Percentiles rank a stretch among this genome's conserved stretches.
These are phyloP conservation scores for Paxillus ammoniavirescens DNA, from an alignment of 768 basidiomycete genomes.

Conservation along the genomic window DNA sequence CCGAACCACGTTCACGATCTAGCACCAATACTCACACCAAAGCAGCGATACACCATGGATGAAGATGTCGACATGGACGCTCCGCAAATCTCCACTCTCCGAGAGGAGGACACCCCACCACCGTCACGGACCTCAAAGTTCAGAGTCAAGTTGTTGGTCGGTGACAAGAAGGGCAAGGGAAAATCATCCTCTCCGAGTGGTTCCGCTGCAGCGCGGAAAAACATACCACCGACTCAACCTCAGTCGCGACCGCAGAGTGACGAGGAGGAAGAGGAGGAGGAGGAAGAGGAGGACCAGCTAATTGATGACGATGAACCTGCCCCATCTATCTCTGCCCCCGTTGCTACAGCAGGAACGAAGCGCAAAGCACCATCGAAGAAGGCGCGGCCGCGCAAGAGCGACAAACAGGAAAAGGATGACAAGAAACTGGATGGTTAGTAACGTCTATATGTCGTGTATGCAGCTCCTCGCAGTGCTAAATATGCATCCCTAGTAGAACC, in stretches of 20 bases:
- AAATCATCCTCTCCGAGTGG: constrained; percentile 34
- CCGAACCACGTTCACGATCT: not conserved
- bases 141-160: constrained; percentile 51
- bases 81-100: constrained; percentile 77
- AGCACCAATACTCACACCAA: not conserved
- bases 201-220: constrained; percentile 20
- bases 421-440: constrained; percentile 46
- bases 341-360: constrained; percentile 42
- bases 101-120: constrained; percentile 71
- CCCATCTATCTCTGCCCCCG: constrained; percentile 26
- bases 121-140: constrained; percentile 43
- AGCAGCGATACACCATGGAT: constrained; percentile 26
- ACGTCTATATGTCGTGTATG: constrained; percentile 27
- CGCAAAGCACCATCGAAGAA: constrained; percentile 49
- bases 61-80: constrained; percentile 69
- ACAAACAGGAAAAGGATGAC: constrained; percentile 44
- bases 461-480: constrained; percentile 6
- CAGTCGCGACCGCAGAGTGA: constrained; percentile 29
- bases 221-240: constrained; percentile 12
- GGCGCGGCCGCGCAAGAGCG: constrained; percentile 52
- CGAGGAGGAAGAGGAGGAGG: constrained; percentile 61
- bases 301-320: constrained; percentile 61
- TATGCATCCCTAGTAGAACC: constrained; percentile 22
- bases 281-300: constrained; percentile 76
- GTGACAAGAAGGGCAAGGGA: constrained; percentile 40